Evolutionary conservation across 108 stramenopile species (phyloP), one percentile per base, ranked within the genome.

Genomic region (Chaetoceros muelleri): DNA sequence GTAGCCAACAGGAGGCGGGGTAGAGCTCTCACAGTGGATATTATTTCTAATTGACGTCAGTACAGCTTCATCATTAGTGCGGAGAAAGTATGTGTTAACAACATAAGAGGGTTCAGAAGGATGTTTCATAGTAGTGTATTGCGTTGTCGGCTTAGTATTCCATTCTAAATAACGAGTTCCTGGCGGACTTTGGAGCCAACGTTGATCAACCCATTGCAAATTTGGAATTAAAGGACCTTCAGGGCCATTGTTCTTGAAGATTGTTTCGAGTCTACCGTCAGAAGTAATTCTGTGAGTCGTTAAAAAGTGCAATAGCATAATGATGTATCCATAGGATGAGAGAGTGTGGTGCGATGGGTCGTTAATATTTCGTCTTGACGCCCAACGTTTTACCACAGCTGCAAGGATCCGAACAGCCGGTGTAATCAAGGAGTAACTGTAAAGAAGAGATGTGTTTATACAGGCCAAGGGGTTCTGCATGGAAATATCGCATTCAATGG

Each of bases 381-480:
- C 95, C 96, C 95, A 97, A 19, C 84, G 75, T 66, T 99, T 99
- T 62, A 99, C 79, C 28, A 94, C 78, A 53, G 87, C 84, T 46
- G 95, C 97, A 48, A 99, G 72, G 22, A 79, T 76, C 22, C 90
- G 83, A 19, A 89, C 78, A 2, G 80, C 76, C 5, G 79, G 81
- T 45, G 86, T 85, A 64, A 85, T 79, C 22, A 70, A 74, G 0
- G 87, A 70, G 55, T 95, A 99, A 19, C 93, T 63, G 45, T 77
- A 73, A 20, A 99, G 80, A 24, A 98, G 71, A 2, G 67, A 63
- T 19, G 99, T 99, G 67, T 99, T 99, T 30, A 90, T 71, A 46
- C 95, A 70, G 3, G 99, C 97, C 23, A 99, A 74, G 2, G 97
- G 90, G 63, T 99, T 99, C 66, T 92, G 80, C 58, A 96, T 74